These are phyloP conservation scores for Fusarium buxicola DNA, from an alignment of 2,329 filamentous ascomycete species.

Conservation along the genomic window DNA sequence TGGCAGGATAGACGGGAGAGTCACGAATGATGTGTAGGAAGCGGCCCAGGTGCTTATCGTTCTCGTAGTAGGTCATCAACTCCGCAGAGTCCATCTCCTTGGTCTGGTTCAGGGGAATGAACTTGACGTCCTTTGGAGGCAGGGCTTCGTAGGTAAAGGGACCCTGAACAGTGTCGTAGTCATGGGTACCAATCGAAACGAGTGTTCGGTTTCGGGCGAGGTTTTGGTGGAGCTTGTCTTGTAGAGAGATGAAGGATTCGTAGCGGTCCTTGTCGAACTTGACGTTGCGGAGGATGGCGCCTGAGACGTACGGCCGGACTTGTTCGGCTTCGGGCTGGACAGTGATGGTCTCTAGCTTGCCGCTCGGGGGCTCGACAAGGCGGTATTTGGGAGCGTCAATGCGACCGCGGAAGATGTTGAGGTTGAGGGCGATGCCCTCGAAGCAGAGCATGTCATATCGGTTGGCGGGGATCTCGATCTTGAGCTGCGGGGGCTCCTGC, in stretches of 20 bases:
- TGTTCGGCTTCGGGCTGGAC: slow-evolving; percentile 80
- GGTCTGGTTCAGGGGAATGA: slow-evolving; percentile 89
- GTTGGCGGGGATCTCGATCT: slow-evolving; percentile 98
- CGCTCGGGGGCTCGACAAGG: slow-evolving; percentile 76
- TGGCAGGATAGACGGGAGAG: slow-evolving; percentile 93
- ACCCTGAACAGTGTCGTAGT: slow-evolving; percentile 91
- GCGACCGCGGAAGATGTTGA: slow-evolving; percentile 92
- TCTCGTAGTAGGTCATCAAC: slow-evolving; percentile 95
- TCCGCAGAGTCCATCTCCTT: slow-evolving; percentile 88
- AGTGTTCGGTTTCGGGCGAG: slow-evolving; percentile 91
- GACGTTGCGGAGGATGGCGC: slow-evolving; percentile 88
- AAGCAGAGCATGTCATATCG: slow-evolving; percentile 96
- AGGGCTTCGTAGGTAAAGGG: slow-evolving; percentile 98
- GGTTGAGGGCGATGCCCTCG: slow-evolving; percentile 94
- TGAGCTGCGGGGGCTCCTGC: slow-evolving; percentile 90
- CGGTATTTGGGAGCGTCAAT: slow-evolving; percentile 82
- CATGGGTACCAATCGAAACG: slow-evolving; percentile 97
- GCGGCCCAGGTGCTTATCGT: slow-evolving; percentile 89
- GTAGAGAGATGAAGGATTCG: slow-evolving; percentile 95
- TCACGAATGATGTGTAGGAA: slow-evolving; percentile 96
- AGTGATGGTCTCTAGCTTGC: slow-evolving; percentile 82
- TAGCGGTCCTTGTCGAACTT: slow-evolving; percentile 92
- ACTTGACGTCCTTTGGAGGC: slow-evolving; percentile 90
- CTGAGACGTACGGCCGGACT: slow-evolving; percentile 89
- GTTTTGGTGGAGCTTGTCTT: slow-evolving; percentile 98